Conservation (phyloP, 2,329 filamentous ascomycete genomes). For the Paramyrothecium sp. region DNA sequence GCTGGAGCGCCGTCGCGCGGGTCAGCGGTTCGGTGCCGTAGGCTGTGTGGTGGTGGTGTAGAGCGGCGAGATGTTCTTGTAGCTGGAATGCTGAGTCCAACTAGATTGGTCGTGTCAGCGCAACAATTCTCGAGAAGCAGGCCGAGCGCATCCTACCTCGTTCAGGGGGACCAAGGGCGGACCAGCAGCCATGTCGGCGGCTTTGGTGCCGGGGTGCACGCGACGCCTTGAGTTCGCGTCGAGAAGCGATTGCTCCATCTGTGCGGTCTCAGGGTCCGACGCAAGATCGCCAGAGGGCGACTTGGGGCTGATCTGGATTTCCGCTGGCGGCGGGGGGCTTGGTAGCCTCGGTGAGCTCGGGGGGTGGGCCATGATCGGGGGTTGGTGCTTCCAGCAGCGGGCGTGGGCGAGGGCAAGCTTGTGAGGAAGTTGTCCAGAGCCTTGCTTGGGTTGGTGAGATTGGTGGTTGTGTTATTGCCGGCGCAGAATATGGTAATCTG, state of each 20-base stretch:
- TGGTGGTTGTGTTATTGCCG: not conserved
- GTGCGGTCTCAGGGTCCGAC: constrained; percentile 56
- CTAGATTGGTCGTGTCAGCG: constrained; percentile 41
- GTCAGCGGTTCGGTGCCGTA: constrained; percentile 70
- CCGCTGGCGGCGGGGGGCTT: constrained; percentile 89
- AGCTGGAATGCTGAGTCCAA: constrained; percentile 97
- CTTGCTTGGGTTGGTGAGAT: not conserved
- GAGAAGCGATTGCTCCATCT: constrained; percentile 61
- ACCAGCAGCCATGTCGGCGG: constrained; percentile 89
- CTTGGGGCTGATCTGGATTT: constrained; percentile 84
- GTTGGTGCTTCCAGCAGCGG: constrained; percentile 5
- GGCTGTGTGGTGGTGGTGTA: constrained; percentile 78
- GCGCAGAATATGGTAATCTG: too few species aligned
- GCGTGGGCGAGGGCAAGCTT: constrained; percentile 3
- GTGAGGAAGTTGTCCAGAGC: not conserved
- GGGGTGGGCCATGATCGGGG: constrained; percentile 50
- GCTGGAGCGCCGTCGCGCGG: constrained; percentile 69
- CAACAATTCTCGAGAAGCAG: not conserved
- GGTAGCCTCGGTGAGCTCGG: constrained; percentile 89
- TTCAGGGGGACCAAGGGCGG: constrained; percentile 83
- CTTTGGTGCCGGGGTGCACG: constrained; percentile 88
- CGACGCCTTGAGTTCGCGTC: constrained; percentile 77
- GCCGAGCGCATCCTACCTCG: constrained; percentile 59
- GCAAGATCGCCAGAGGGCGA: constrained; percentile 64
- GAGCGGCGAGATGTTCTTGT: constrained; percentile 92